Percentiles rank a stretch among this genome's conserved stretches.
phyloP scores from a whole-genome alignment of 306 rosid species.

The Vigna nakashimae region DNA sequence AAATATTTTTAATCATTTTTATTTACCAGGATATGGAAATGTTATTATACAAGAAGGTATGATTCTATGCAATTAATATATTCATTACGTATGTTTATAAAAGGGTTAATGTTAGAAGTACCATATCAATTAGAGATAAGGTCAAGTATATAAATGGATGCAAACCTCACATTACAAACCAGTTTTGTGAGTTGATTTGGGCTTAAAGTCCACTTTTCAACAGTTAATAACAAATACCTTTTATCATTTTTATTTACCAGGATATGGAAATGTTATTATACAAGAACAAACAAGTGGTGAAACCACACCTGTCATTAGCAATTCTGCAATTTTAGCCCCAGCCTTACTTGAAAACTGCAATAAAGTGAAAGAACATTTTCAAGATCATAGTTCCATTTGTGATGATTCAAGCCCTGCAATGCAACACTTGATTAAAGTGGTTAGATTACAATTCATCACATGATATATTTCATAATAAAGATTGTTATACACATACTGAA shows the following conservation, averaged over 20 bases:
- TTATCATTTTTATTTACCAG: background rate
- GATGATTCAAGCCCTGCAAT: conserved; percentile 39
- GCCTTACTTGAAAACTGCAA: background rate
- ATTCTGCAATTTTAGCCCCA: background rate
- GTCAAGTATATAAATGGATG: too few species aligned
- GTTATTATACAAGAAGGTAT: background rate
- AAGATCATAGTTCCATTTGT: background rate
- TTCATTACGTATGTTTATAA: background rate
- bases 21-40: background rate
- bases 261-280: background rate
- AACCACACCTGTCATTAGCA: background rate
- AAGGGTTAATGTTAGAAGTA: background rate
- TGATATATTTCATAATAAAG: background rate
- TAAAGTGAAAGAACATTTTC: background rate
- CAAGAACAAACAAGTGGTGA: conserved; percentile 4
- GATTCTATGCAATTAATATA: background rate
- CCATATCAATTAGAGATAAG: too few species aligned
- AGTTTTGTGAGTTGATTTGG: too few species aligned
- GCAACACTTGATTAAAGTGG: conserved; percentile 41
- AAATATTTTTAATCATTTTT: background rate
- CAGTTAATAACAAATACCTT: background rate
- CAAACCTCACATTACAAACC: too few species aligned
- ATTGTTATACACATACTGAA: background rate
- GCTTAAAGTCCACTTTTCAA: too few species aligned
- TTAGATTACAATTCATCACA: conserved; percentile 26